Conservation (phyloP, 1,284 basidiomycete genomes). For the Stygiomarasmius scandens region DNA sequence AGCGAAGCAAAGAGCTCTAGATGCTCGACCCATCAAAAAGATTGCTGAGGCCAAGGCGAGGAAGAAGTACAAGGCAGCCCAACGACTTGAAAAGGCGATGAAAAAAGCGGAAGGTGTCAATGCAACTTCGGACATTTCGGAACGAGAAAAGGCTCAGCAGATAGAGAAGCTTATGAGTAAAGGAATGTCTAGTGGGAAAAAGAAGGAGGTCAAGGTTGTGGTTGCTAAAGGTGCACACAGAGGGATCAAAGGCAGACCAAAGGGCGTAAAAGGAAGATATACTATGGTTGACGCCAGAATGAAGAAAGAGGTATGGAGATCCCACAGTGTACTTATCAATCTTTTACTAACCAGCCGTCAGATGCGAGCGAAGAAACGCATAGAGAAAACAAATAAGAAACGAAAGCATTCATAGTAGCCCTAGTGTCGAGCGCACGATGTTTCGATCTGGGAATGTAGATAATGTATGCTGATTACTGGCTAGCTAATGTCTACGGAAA, state of each 20-base stretch:
- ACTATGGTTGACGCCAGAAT: slow-evolving; percentile 89
- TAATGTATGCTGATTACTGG: too few species aligned
- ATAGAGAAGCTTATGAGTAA: slow-evolving; percentile 91
- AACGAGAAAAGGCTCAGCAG: slow-evolving; percentile 92
- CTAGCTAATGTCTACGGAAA: too few species aligned
- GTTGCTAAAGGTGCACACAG: slow-evolving; percentile 92
- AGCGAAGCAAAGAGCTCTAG: slow-evolving; percentile 90
- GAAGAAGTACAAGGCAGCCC: slow-evolving; percentile 91
- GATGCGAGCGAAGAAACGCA: slow-evolving; percentile 72
- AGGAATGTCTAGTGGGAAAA: slow-evolving; percentile 68
- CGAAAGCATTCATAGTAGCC: slow-evolving; percentile 40
- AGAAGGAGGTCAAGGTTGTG: slow-evolving; percentile 85
- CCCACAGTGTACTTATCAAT: not conserved
- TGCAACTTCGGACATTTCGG: slow-evolving; percentile 87
- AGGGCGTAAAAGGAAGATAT: slow-evolving; percentile 93
- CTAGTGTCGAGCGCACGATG: too few species aligned
- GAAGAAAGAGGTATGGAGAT: slow-evolving; percentile 75
- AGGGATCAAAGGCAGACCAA: slow-evolving; percentile 92
- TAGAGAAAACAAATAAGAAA: slow-evolving; percentile 68
- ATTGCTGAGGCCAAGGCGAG: slow-evolving; percentile 97
- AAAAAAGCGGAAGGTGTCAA: slow-evolving; percentile 97
- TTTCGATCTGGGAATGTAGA: too few species aligned
- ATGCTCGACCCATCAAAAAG: slow-evolving; percentile 99
- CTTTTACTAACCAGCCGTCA: slow-evolving; percentile 30
- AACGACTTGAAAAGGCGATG: slow-evolving; percentile 89